A percentile compares a stretch with the other conserved stretches of the same genome.
Evolutionary conservation across 179 eudicot species (phyloP).

Genomic region (Sideroxylon spinosum): DNA sequence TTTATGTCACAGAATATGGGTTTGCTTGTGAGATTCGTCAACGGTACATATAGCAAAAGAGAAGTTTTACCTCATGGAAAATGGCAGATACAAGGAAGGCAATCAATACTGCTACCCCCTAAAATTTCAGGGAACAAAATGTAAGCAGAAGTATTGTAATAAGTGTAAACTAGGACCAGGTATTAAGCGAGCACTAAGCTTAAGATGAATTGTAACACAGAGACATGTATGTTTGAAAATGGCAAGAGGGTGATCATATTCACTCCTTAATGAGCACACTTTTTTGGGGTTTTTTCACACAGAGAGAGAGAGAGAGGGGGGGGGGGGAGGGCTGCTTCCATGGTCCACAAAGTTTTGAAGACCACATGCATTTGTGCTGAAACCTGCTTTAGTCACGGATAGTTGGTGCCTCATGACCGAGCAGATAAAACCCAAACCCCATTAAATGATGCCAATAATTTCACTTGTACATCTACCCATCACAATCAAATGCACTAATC

Average conservation of each 20-base stretch:
- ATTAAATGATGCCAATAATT: not conserved
- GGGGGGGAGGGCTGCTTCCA: not conserved
- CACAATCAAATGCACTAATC: not conserved
- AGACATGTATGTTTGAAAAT: not conserved
- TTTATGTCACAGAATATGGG: not conserved
- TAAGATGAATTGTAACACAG: not conserved
- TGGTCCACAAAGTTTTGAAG: not conserved
- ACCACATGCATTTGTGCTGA: not conserved
- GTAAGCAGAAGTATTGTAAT: not conserved
- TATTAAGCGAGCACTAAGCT: not conserved
- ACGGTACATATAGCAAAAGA: not conserved
- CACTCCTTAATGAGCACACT: not conserved
- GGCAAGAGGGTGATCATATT: not conserved
- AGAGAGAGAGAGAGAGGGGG: not conserved
- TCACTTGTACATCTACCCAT: not conserved
- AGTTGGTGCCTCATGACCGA: not conserved
- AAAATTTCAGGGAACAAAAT: slow-evolving; percentile 18
- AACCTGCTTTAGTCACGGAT: not conserved
- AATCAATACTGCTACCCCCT: slow-evolving; percentile 76
- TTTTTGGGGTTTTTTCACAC: not conserved
- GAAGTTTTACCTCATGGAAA: slow-evolving; percentile 79
- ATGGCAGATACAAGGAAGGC: slow-evolving; percentile 81
- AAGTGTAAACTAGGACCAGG: not conserved
- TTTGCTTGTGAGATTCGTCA: not conserved
- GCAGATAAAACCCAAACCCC: not conserved